These are phyloP conservation scores for Backusella mclennaniae DNA, from an alignment of 192 early-diverging fungal genomes.

Conservation along the genomic window DNA sequence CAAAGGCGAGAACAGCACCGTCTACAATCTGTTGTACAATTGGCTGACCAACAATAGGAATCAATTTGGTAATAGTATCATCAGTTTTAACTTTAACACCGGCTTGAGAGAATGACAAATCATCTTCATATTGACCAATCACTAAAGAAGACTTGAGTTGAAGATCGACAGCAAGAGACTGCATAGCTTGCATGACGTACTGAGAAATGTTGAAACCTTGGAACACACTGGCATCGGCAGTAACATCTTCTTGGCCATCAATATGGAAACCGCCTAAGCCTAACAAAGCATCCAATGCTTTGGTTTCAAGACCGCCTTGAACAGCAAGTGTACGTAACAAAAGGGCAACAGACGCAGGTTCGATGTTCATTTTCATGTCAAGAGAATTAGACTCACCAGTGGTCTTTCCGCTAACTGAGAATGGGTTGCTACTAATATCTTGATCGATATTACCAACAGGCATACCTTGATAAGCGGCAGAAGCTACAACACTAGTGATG, in stretches of 20 bases:
- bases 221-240: slow-evolving; percentile 29
- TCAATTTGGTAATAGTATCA: slow-evolving; percentile 45
- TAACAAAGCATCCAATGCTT: slow-evolving; percentile 45
- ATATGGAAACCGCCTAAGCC: slow-evolving; percentile 35
- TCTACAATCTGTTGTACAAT: slow-evolving; percentile 55
- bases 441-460: slow-evolving; percentile 43
- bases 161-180: slow-evolving; percentile 46
- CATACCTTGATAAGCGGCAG: slow-evolving; percentile 39
- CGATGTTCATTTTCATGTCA: slow-evolving; percentile 48
- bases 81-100: slow-evolving; percentile 44
- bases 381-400: slow-evolving; percentile 33
- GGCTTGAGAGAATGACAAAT: slow-evolving; percentile 39
- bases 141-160: slow-evolving; percentile 38
- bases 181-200: slow-evolving; percentile 47
- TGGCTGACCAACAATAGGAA: slow-evolving; percentile 53
- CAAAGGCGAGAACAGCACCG: slow-evolving; percentile 36
- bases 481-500: slow-evolving; percentile 44
- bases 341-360: slow-evolving; percentile 42
- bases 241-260: slow-evolving; percentile 23
- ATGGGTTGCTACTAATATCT: slow-evolving; percentile 40
- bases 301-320: slow-evolving; percentile 37
- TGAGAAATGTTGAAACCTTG: slow-evolving; percentile 44
- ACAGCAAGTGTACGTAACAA: slow-evolving; percentile 43
- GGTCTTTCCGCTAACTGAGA: slow-evolving; percentile 39
- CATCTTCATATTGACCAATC: slow-evolving; percentile 50